Percentiles rank a stretch among this genome's conserved stretches.
These are phyloP conservation scores for Volvox carteri DNA, from an alignment of 163 green algal species.

Conservation along the genomic window DNA sequence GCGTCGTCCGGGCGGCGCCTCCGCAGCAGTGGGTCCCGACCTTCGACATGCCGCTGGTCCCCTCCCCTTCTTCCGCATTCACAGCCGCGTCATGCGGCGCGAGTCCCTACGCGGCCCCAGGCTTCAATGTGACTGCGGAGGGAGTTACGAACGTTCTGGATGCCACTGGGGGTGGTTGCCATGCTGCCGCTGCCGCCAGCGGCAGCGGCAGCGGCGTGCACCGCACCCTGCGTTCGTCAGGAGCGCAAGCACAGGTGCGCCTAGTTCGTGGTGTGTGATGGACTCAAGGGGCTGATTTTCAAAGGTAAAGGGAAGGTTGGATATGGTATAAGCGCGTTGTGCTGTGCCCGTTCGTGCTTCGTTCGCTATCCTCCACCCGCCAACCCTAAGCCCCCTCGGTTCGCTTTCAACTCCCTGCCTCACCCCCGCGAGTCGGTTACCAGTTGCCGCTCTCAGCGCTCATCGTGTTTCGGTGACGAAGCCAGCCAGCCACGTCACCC, in stretches of 20 bases:
- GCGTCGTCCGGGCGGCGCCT: neutral
- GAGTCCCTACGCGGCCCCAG: neutral
- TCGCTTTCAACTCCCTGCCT: no score
- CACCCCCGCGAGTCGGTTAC: no score
- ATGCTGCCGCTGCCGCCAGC: neutral
- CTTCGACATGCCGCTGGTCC: neutral
- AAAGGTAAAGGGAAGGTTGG: no score
- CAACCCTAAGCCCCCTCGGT: no score
- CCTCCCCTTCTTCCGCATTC: neutral
- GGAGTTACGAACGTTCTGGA: neutral
- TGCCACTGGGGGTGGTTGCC: neutral
- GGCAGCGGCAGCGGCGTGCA: neutral
- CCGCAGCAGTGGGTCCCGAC: conserved; percentile 6
- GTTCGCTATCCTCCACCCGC: neutral
- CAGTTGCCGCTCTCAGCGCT: neutral
- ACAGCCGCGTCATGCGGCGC: conserved; percentile 2
- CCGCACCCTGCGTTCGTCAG: neutral
- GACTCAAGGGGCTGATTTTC: neutral
- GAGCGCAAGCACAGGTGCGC: neutral
- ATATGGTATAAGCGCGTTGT: neutral
- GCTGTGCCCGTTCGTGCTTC: neutral
- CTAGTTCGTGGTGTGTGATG: neutral
- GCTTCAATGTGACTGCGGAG: neutral
- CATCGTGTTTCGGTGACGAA: no score
- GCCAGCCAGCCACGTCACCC: no score